A percentile compares a stretch with the other conserved stretches of the same genome.
phyloP scores from a whole-genome alignment of 768 basidiomycete species.

The Arthromyces matolae region DNA sequence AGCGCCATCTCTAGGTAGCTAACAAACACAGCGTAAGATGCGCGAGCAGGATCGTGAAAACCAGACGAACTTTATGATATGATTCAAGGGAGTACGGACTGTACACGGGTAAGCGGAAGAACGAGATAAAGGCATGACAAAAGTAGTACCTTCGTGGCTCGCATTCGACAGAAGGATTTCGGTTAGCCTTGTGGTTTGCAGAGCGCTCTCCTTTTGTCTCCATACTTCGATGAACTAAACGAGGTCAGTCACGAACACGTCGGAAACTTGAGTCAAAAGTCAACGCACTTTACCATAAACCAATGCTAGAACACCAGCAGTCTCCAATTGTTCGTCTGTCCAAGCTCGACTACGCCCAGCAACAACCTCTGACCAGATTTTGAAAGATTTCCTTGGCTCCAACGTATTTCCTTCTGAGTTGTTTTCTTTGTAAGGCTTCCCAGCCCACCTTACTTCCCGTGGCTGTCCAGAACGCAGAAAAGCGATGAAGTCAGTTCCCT shows the following conservation, averaged over 20 bases:
- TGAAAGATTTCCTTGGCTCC: slow-evolving; percentile 79
- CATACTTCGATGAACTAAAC: slow-evolving; percentile 83
- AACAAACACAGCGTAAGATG: no score
- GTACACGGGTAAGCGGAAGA: not conserved
- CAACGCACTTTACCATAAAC: slow-evolving; percentile 66
- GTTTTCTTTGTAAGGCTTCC: slow-evolving; percentile 55
- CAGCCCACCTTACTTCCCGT: slow-evolving; percentile 75
- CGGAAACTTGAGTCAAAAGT: not conserved
- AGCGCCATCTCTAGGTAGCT: slow-evolving; percentile 81
- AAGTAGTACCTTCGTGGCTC: slow-evolving; percentile 65
- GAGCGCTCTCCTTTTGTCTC: slow-evolving; percentile 74
- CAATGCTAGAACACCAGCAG: slow-evolving; percentile 71
- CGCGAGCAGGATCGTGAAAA: no score
- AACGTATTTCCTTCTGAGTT: slow-evolving; percentile 34
- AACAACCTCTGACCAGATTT: slow-evolving; percentile 73
- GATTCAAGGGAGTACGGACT: slow-evolving; percentile 76
- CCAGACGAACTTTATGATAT: slow-evolving; percentile 69
- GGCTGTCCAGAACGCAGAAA: slow-evolving; percentile 75
- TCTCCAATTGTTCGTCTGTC: slow-evolving; percentile 83
- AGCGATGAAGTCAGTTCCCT: slow-evolving; percentile 77
- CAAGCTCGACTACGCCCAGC: slow-evolving; percentile 64
- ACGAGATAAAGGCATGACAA: not conserved
- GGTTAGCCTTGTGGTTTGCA: slow-evolving; percentile 69
- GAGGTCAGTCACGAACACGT: not conserved
- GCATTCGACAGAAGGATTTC: slow-evolving; percentile 76